phyloP scores from a whole-genome alignment of 306 rosid species.

The Cajanus cajan region DNA sequence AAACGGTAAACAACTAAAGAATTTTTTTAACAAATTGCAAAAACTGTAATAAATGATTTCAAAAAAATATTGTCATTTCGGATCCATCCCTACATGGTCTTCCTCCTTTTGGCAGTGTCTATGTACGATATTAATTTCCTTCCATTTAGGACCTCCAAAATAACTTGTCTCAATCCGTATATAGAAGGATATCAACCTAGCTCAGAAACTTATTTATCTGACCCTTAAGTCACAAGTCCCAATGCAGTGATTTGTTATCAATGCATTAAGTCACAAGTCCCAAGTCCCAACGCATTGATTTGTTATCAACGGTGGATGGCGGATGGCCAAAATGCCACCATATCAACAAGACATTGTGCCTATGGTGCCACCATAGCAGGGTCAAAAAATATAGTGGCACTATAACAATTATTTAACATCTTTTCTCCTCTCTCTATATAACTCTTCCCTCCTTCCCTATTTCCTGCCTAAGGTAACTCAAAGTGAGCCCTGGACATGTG shows the following conservation, averaged over 20 bases:
- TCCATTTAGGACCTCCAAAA: background rate
- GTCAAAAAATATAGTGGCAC: too few species aligned
- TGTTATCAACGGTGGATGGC: too few species aligned
- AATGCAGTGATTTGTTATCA: too few species aligned
- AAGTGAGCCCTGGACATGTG: too few species aligned
- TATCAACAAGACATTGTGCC: too few species aligned
- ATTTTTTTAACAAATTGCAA: background rate
- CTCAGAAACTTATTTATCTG: background rate
- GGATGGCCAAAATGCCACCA: too few species aligned
- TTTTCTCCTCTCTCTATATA: too few species aligned
- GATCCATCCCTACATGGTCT: background rate
- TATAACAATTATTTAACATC: too few species aligned
- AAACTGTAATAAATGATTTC: background rate
- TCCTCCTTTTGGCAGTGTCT: background rate
- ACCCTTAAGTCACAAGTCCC: background rate
- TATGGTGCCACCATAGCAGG: too few species aligned
- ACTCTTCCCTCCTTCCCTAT: too few species aligned
- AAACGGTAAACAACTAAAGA: background rate
- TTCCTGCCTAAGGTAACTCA: too few species aligned
- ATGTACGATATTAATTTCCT: background rate
- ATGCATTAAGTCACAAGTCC: too few species aligned
- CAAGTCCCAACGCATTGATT: background rate
- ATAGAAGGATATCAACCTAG: background rate
- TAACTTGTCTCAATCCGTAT: background rate
- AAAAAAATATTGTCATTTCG: background rate